Evolutionary conservation across 148 eudicot genomes (phyloP), one percentile per base, ranked within the genome.

Genomic region (Selenicereus undatus): DNA sequence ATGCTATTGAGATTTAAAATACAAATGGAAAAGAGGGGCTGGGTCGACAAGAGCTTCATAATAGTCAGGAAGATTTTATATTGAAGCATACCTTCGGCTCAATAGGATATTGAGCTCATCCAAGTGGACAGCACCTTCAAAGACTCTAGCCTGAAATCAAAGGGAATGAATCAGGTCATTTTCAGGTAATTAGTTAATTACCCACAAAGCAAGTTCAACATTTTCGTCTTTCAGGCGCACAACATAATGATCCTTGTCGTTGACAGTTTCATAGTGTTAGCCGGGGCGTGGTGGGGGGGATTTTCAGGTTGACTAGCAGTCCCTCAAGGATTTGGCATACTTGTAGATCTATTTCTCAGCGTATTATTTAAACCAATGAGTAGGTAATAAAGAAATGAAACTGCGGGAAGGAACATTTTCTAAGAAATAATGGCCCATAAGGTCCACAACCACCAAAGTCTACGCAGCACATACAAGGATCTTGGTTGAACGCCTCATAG

Each of bases 71-170:
- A 17, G 2, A 71, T 13, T 58, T 13, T 26, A 10, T 50, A 50
- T 70, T 64, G 74, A 51, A 77, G 72, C 78, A 56, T 84, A 90
- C 98, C 98, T 89, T 88, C 88, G 86, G 81, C 92, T 83, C 78
- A 93, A 64, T 78, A 96, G 82, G 77, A 90, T 86, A 85, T 90
- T 93, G 16, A 96, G 91, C 89, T 93, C 98, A 30, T 89, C 97
- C 88, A 93, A 80, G 83, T 89, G 97, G 18, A 96, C 87, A 62
- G 91, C 90, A 35, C 89, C 91, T 52, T 89, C 88, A 81, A 85
- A 94, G 20, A 92, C 94, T 82, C 90, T 87, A 54, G 75, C 88
- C 97, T 94, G 88, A 83, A 72, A 86, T 52, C 71, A 77, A 58
- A 10, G 9, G 18, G 20, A 75, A 79, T 22, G 42, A 79, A 62